These are phyloP conservation scores for Mentha longifolia DNA, from an alignment of 257 asterid genomes.

Conservation along the genomic window DNA sequence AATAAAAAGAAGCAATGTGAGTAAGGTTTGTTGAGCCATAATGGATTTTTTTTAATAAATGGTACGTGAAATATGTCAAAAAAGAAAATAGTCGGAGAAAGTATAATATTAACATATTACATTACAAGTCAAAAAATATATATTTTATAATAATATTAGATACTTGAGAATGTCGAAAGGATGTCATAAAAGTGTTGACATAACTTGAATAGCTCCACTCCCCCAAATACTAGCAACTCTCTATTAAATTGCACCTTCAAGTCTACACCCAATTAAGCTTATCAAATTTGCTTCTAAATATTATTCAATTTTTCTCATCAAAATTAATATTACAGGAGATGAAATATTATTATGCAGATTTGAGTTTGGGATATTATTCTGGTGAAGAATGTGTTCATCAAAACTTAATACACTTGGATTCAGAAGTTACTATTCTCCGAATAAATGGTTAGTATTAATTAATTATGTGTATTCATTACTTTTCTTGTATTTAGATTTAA, in stretches of 20 bases:
- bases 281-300: background rate
- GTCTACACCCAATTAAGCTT: background rate
- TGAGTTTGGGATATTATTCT: background rate
- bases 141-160: too few species aligned
- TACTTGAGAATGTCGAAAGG: constrained; percentile 39
- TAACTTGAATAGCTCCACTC: constrained; percentile 27
- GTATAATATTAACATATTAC: too few species aligned
- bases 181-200: constrained; percentile 64
- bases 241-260: constrained; percentile 1
- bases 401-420: constrained; percentile 12
- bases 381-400: background rate
- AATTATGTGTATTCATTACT: background rate
- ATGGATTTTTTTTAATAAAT: too few species aligned
- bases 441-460: constrained; percentile 20
- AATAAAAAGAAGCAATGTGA: too few species aligned
- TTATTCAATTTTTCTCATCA: background rate
- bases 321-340: background rate
- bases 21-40: too few species aligned
- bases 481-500: background rate
- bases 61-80: too few species aligned
- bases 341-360: background rate
- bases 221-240: constrained; percentile 12
- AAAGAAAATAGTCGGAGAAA: too few species aligned
- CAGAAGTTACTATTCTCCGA: background rate
- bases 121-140: too few species aligned